phyloP scores from a whole-genome alignment of 768 basidiomycete genomes.

The Russula emetica region DNA sequence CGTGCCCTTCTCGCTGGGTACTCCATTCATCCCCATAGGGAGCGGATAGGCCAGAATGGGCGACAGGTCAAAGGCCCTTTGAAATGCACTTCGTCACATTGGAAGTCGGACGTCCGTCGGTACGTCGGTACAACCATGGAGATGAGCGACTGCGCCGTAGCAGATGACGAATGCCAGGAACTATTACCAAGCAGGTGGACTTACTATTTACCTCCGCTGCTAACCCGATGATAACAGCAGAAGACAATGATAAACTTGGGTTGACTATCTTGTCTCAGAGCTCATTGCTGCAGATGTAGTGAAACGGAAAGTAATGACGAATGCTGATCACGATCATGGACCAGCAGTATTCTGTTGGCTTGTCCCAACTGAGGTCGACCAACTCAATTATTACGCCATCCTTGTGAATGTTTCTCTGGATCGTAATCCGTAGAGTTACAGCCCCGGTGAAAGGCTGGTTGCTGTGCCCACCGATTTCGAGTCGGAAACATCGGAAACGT shows the following conservation, averaged over 20 bases:
- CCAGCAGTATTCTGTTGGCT: not conserved
- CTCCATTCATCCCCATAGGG: not conserved
- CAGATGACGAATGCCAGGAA: too few relatives aligned
- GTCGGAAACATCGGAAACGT: not conserved
- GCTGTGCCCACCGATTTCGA: not conserved
- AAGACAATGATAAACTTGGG: not conserved
- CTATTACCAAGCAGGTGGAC: not conserved
- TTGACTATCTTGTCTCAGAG: not conserved
- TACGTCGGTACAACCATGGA: not conserved
- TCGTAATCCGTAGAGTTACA: not conserved
- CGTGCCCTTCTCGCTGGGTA: too few relatives aligned
- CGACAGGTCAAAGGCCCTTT: not conserved
- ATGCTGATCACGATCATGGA: not conserved
- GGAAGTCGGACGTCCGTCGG: not conserved
- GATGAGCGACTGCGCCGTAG: not conserved
- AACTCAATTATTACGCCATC: not conserved
- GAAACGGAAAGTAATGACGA: not conserved
- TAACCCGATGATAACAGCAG: not conserved
- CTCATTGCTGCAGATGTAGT: not conserved
- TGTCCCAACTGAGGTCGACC: not conserved
- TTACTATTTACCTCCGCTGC: not conserved
- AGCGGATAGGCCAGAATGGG: not conserved
- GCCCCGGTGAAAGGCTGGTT: not conserved
- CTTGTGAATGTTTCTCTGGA: not conserved
- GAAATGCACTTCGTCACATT: not conserved